Base-by-base conservation (phyloP, 352 stramenopile species). In the Phytophthora capsici region DNA sequence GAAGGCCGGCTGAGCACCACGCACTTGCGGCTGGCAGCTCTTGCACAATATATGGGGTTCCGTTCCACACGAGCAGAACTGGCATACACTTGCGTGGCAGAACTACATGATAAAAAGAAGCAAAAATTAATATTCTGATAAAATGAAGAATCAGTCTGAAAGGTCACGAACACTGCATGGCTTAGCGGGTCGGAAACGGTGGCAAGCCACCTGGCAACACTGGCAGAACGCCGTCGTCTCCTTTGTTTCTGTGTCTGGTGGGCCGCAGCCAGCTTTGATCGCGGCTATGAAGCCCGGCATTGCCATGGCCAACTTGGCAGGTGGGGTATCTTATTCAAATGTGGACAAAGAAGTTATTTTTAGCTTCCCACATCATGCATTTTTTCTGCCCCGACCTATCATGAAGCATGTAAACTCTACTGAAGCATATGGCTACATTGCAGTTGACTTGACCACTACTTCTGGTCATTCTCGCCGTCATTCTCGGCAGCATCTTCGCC, bases 201-300 rank as follows among this genome's bases (percentile, higher is more conserved):
- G 74, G 43, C 78, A 82, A 1, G 69, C 63, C 37, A 78, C 71
- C 37, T 78, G 68, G 40, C 74, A 86, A 45, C 63, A 81, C 17
- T 81, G 64, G 17, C 77, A 85, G 61, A 77, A 80, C 4, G 52
- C 10, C 36, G 49, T 0, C 0, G 25, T 3, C 23, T 64, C 54
- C 16, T 19, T 32, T 20, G 30, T 14, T 4, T 59, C 17, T 5
- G 49, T 44, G 12, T 66, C 59, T 28, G 37, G 25, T 14, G 23
- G n/a, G 8, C 34, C 26, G 26, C 6, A 25, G 43, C 41, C 12
- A 19, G 53, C 50, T 51, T 51, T 48, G 43, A 40, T 10, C 17
- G 52, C 16, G 17, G 45, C 26, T 16, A 5, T 48, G 40, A 34
- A 14, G 3, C 56, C 37, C 25, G 66, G 36, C 16, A 60, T 63